phyloP scores from a whole-genome alignment of 2,329 filamentous ascomycete genomes.

The Dactylellina sp. region DNA sequence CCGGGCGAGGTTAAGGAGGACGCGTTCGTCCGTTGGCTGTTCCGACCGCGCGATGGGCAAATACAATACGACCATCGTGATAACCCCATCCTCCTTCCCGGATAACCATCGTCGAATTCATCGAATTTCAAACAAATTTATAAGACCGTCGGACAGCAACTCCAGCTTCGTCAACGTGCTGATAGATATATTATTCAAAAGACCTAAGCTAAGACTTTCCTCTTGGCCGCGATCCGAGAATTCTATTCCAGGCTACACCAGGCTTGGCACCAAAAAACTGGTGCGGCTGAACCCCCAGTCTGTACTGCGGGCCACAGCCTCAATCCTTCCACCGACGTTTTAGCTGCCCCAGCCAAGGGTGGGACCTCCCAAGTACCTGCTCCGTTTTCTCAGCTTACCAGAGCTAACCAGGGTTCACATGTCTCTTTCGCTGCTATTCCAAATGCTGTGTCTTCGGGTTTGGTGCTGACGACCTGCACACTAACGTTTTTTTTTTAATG shows the following conservation, averaged over 20 bases:
- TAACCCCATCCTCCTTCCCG: neutral
- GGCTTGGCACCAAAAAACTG: constrained; percentile 11
- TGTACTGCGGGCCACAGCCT: constrained; percentile 5
- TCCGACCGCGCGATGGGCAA: neutral
- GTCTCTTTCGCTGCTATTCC: constrained; percentile 28
- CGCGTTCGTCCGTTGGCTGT: neutral
- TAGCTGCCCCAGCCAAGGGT: neutral
- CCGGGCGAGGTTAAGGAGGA: too few relatives aligned
- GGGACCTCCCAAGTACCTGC: neutral
- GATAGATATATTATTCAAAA: too few relatives aligned
- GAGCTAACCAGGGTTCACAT: constrained; percentile 19
- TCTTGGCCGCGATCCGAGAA: constrained; percentile 7
- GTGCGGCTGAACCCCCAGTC: constrained; percentile 23
- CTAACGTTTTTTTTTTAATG: constrained; percentile 19
- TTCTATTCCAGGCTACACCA: constrained; percentile 13
- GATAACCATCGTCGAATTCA: too few relatives aligned
- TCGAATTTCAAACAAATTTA: too few relatives aligned
- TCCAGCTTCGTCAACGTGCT: too few relatives aligned
- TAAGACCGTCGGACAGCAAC: too few relatives aligned
- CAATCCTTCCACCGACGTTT: neutral
- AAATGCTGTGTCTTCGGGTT: constrained; percentile 30
- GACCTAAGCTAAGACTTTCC: too few relatives aligned
- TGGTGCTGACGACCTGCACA: constrained; percentile 25
- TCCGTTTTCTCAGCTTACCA: constrained; percentile 37
- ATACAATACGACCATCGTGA: neutral